Evolutionary conservation across 1,284 basidiomycete genomes (phyloP).

Genomic region (Calocybe gambosa): DNA sequence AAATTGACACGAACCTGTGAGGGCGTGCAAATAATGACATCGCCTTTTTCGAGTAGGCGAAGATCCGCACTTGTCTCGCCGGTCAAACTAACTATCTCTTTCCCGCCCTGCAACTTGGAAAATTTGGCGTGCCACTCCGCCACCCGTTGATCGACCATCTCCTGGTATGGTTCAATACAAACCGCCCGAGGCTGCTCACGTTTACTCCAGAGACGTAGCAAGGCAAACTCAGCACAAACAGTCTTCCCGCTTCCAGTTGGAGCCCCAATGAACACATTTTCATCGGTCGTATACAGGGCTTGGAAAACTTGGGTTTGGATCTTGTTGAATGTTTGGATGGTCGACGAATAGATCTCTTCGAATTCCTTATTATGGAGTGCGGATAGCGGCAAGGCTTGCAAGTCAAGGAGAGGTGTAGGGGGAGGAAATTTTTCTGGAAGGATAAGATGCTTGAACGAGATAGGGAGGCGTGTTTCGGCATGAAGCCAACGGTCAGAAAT

Average conservation of each 20-base stretch:
- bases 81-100: constrained; percentile 89
- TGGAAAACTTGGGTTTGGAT: constrained; percentile 99
- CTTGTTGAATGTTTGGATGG: constrained; percentile 89
- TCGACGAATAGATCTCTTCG: constrained; percentile 77
- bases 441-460: constrained; percentile 97
- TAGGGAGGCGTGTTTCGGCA: constrained; percentile 88
- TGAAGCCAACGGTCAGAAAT: constrained; percentile 96
- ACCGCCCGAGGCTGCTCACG: constrained; percentile 81
- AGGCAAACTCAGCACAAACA: constrained; percentile 93
- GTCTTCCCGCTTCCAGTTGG: constrained; percentile 98
- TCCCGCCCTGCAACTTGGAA: constrained; percentile 74
- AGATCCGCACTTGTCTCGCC: constrained; percentile 95
- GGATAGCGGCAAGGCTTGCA: constrained; percentile 86
- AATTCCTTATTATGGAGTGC: constrained; percentile 92
- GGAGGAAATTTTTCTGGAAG: constrained; percentile 95
- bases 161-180: constrained; percentile 94
- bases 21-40: constrained; percentile 90
- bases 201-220: constrained; percentile 89
- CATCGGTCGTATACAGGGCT: constrained; percentile 92
- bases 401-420: constrained; percentile 88
- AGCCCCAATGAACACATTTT: constrained; percentile 94
- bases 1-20: constrained; percentile 46
- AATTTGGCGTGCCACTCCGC: constrained; percentile 90
- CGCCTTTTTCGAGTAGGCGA: constrained; percentile 86
- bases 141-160: constrained; percentile 91